Evolutionary conservation across 768 basidiomycete genomes (phyloP).

Genomic region (Agaricus sinodeliciosus): DNA sequence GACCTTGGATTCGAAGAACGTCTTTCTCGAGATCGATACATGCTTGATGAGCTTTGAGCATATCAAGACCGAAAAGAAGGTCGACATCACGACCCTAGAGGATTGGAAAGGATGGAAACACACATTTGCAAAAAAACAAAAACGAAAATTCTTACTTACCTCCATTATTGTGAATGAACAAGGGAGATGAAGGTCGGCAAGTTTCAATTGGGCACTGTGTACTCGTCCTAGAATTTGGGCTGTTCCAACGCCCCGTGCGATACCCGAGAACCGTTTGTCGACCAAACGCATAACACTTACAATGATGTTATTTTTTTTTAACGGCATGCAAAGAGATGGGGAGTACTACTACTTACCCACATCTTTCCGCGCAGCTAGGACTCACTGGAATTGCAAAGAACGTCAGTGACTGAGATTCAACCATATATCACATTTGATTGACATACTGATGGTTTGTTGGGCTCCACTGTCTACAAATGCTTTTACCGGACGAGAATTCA

Average conservation of each 20-base stretch:
- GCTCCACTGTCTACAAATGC: slow-evolving; percentile 99
- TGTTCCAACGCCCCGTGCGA: slow-evolving; percentile 91
- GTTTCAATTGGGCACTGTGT: slow-evolving; percentile 87
- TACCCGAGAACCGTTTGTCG: slow-evolving; percentile 81
- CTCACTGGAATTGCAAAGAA: slow-evolving; percentile 51
- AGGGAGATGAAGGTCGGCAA: slow-evolving; percentile 76
- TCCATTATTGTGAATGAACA: slow-evolving; percentile 97
- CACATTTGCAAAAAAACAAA: not conserved
- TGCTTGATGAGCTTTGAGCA: slow-evolving; percentile 96
- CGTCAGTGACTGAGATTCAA: not conserved
- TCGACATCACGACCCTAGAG: slow-evolving; percentile 83
- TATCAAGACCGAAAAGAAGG: slow-evolving; percentile 96
- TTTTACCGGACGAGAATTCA: slow-evolving; percentile 85
- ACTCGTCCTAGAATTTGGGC: slow-evolving; percentile 92
- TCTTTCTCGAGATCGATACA: slow-evolving; percentile 90
- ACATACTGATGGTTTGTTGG: slow-evolving; percentile 91
- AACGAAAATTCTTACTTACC: slow-evolving; percentile 33
- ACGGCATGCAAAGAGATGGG: too few relatives aligned
- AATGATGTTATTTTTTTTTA: slow-evolving; percentile 1
- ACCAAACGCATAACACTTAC: slow-evolving; percentile 86
- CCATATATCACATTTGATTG: not conserved
- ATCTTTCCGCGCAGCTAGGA: slow-evolving; percentile 85
- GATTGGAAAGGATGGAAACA: too few relatives aligned
- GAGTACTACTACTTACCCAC: slow-evolving; percentile 52
- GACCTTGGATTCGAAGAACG: slow-evolving; percentile 86